phyloP scores from a whole-genome alignment of 2,329 filamentous ascomycete genomes.

The Penicillium frequentans region DNA sequence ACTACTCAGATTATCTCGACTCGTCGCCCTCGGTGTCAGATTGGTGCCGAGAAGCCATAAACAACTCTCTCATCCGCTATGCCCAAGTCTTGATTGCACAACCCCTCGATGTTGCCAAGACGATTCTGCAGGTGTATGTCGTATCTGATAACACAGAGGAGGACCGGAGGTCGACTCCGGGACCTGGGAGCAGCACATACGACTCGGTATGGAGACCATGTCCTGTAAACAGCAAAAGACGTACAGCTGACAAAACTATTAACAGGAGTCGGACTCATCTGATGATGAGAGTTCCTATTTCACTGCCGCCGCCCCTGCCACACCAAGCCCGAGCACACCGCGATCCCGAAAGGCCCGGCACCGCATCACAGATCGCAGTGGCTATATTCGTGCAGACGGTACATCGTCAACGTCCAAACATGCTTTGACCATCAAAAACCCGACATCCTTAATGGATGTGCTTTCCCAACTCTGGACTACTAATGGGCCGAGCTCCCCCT shows the following conservation, averaged over 20 bases:
- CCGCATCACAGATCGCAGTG: conserved; percentile 48
- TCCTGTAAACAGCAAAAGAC: background rate
- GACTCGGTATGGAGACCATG: conserved; percentile 32
- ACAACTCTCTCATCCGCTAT: conserved; percentile 90
- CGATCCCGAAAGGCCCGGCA: conserved; percentile 39
- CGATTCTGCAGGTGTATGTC: conserved; percentile 75
- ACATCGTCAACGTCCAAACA: conserved; percentile 48
- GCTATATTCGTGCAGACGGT: conserved; percentile 42
- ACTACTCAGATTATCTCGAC: conserved; percentile 87
- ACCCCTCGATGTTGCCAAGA: conserved; percentile 97
- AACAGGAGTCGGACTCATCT: conserved; percentile 46
- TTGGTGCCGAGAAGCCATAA: conserved; percentile 72
- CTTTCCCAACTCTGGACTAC: conserved; percentile 85
- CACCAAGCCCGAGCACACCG: conserved; percentile 43
- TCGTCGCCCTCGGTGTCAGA: conserved; percentile 72
- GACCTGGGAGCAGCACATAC: conserved; percentile 28
- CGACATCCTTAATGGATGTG: conserved; percentile 82
- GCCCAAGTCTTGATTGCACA: conserved; percentile 84
- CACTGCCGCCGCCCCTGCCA: conserved; percentile 58
- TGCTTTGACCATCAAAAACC: conserved; percentile 68
- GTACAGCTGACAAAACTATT: conserved; percentile 8
- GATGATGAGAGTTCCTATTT: conserved; percentile 87
- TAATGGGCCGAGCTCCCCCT: conserved; percentile 87
- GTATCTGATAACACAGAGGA: conserved; percentile 41
- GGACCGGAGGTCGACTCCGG: conserved; percentile 27